Conservation (phyloP, 2,329 filamentous ascomycete species). For the Volutella citrinella region DNA sequence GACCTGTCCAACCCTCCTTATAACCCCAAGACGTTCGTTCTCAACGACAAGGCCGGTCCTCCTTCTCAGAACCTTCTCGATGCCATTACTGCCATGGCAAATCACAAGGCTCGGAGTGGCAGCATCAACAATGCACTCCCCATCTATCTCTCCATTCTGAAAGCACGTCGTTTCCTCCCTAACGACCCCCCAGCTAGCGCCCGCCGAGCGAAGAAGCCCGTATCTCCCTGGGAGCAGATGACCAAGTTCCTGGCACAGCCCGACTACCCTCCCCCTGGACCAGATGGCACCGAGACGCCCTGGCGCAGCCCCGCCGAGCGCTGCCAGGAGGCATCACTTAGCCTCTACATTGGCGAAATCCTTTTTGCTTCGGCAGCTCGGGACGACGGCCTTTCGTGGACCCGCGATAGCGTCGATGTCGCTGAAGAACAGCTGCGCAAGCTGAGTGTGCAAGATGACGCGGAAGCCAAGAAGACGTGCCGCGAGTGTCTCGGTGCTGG, state of each 20-base stretch:
- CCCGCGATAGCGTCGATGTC: slow-evolving; percentile 78
- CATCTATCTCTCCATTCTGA: slow-evolving; percentile 80
- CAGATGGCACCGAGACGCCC: slow-evolving; percentile 67
- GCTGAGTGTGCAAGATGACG: slow-evolving; percentile 28
- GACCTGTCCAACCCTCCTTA: slow-evolving; percentile 42
- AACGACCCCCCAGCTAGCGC: slow-evolving; percentile 27
- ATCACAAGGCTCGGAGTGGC: slow-evolving; percentile 69
- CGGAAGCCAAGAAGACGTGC: slow-evolving; percentile 53
- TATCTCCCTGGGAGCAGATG: slow-evolving; percentile 19
- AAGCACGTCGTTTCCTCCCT: slow-evolving; percentile 65
- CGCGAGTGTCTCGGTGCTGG: slow-evolving; percentile 74
- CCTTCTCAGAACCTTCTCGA: slow-evolving; percentile 73
- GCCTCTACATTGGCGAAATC: slow-evolving; percentile 92
- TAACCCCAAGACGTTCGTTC: slow-evolving; percentile 59
- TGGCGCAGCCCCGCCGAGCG: slow-evolving; percentile 61
- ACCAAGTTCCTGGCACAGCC: slow-evolving; percentile 40
- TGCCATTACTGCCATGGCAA: slow-evolving; percentile 73
- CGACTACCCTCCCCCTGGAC: slow-evolving; percentile 66
- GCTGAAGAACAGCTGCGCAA: slow-evolving; percentile 66
- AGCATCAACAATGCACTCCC: slow-evolving; percentile 70
- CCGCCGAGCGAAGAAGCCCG: slow-evolving; percentile 6
- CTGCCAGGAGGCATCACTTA: slow-evolving; percentile 83
- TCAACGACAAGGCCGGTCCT: slow-evolving; percentile 55
- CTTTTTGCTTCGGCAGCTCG: slow-evolving; percentile 63
- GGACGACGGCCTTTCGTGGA: slow-evolving; percentile 82